These are phyloP conservation scores for Neurospora cerealis DNA, from an alignment of 495 filamentous ascomycete species.

Conservation along the genomic window DNA sequence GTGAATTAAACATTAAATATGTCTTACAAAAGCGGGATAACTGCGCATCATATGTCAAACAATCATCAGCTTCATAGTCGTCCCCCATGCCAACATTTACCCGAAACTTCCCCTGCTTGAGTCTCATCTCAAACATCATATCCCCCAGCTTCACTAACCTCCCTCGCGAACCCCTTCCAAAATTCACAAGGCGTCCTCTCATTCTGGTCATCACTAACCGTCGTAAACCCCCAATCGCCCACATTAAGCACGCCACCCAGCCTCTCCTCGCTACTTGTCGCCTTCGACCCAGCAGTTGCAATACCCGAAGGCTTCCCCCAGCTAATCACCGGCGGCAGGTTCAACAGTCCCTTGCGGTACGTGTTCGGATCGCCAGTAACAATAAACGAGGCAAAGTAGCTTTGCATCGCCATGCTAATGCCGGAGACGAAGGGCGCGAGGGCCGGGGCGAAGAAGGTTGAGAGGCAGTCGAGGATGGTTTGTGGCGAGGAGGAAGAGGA, in stretches of 20 bases:
- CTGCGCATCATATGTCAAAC: background rate
- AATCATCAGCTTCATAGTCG: too few species aligned
- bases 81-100: background rate
- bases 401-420: constrained; percentile 29
- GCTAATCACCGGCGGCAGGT: constrained; percentile 25
- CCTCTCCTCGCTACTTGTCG: constrained; percentile 9
- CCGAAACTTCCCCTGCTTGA: background rate
- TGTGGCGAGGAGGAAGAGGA: constrained; percentile 7
- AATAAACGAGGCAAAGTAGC: constrained; percentile 30
- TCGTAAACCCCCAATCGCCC: constrained; percentile 24
- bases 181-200: constrained; percentile 26
- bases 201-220: constrained; percentile 24
- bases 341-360: constrained; percentile 17
- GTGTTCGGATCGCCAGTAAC: constrained; percentile 29
- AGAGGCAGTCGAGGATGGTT: constrained; percentile 20
- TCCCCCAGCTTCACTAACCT: constrained; percentile 26
- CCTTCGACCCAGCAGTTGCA: background rate
- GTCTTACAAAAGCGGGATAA: background rate
- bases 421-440: constrained; percentile 22
- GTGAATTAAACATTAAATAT: background rate
- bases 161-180: constrained; percentile 25
- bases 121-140: constrained; percentile 8
- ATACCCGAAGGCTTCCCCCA: constrained; percentile 20
- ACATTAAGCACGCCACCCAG: constrained; percentile 25
- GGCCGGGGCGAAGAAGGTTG: constrained; percentile 20